A percentile compares a stretch with the other conserved stretches of the same genome.
These are phyloP conservation scores for Pilatotrama ljubarskyi DNA, from an alignment of 768 basidiomycete genomes.

Conservation along the genomic window DNA sequence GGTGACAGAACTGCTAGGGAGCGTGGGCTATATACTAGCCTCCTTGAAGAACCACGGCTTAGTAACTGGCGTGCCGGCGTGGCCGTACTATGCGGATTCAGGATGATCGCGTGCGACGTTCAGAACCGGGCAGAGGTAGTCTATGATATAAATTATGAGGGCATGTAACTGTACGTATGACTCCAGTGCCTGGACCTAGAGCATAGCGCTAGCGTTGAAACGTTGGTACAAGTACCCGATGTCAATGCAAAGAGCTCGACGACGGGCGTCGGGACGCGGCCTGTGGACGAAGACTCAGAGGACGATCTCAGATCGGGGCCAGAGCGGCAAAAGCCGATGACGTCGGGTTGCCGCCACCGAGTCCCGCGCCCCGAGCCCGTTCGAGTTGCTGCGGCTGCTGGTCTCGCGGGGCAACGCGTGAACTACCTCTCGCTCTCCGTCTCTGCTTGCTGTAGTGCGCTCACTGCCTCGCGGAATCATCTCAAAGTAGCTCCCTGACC, in stretches of 20 bases:
- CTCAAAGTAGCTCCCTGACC: background rate
- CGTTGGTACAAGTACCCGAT: too few relatives aligned
- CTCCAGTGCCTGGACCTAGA: too few relatives aligned
- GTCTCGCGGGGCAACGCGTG: constrained; percentile 6
- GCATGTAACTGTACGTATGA: too few relatives aligned
- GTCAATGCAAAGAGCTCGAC: too few relatives aligned
- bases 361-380: background rate
- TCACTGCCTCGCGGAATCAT: background rate
- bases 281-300: background rate
- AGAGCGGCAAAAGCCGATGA: constrained; percentile 8
- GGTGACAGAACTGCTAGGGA: too few relatives aligned
- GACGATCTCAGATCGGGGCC: background rate
- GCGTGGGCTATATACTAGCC: background rate
- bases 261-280: too few relatives aligned
- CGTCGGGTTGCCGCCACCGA: constrained; percentile 8
- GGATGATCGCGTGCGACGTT: too few relatives aligned
- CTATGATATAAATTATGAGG: background rate
- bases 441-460: background rate
- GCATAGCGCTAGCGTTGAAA: too few relatives aligned
- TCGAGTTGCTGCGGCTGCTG: constrained; percentile 1
- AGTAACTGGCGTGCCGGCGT: too few relatives aligned
- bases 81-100: too few relatives aligned
- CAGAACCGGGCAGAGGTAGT: background rate
- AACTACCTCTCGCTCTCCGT: background rate
- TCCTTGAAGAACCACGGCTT: too few relatives aligned